Percentiles rank a stretch among this genome's conserved stretches.
These are phyloP conservation scores for Cicer pinnatifidum DNA, from an alignment of 306 rosid genomes.

Conservation along the genomic window DNA sequence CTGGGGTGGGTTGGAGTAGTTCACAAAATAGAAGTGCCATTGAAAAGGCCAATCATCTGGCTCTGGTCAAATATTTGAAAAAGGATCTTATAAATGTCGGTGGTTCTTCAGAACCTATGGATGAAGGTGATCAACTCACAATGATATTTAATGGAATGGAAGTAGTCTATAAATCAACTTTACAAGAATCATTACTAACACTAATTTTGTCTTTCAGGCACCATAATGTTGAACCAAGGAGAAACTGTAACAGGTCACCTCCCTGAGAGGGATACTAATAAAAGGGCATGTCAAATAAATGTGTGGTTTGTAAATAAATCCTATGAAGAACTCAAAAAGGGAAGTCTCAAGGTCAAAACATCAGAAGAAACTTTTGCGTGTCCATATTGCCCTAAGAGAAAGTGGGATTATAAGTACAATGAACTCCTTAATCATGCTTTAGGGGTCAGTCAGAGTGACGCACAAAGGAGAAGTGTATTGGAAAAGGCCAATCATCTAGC, in stretches of 20 bases:
- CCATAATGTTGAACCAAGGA: constrained; percentile 40
- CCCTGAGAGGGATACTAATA: constrained; percentile 56
- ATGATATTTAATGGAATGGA: constrained; percentile 19
- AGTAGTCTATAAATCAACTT: constrained; percentile 21
- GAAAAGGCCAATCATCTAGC: constrained; percentile 91
- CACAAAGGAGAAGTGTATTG: constrained; percentile 69
- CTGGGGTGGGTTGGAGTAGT: constrained; percentile 84
- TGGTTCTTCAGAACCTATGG: constrained; percentile 19
- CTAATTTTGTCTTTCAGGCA: constrained; percentile 51
- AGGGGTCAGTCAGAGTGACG: constrained; percentile 85
- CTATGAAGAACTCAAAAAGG: constrained; percentile 71
- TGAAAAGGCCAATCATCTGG: constrained; percentile 86
- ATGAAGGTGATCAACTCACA: constrained; percentile 37
- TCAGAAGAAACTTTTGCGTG: constrained; percentile 67
- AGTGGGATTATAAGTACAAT: constrained; percentile 60
- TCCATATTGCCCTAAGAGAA: constrained; percentile 82
- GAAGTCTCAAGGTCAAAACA: constrained; percentile 60
- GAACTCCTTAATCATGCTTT: constrained; percentile 91
- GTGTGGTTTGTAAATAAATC: constrained; percentile 55
- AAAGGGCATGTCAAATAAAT: constrained; percentile 62
- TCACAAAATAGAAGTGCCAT: constrained; percentile 72
- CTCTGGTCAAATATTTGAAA: constrained; percentile 73
- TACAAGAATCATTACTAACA: constrained; percentile 9
- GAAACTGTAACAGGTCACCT: constrained; percentile 47
- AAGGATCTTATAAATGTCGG: constrained; percentile 53